Percentiles rank a stretch among this genome's conserved stretches.
phyloP scores from a whole-genome alignment of 225 moss, liverwort and hornwort genomes.

The Sphagnum contortum region DNA sequence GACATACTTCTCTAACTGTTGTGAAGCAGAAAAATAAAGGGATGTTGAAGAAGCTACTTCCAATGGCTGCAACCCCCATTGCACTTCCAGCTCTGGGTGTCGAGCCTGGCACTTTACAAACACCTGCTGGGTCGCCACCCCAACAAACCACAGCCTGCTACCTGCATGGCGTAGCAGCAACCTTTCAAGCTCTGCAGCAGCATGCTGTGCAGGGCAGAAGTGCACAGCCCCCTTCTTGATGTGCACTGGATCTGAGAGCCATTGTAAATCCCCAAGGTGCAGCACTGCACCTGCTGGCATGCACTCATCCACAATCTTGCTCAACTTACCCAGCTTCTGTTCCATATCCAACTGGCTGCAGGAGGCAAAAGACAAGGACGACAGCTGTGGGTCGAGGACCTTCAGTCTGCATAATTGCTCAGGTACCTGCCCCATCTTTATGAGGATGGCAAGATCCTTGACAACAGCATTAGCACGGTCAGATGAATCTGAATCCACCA shows the following conservation, averaged over 20 bases:
- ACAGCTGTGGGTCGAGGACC: conserved; percentile 49
- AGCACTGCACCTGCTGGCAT: conserved; percentile 66
- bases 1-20: no score
- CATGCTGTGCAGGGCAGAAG: conserved; percentile 42
- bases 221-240: conserved; percentile 33
- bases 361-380: conserved; percentile 49
- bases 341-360: conserved; percentile 57
- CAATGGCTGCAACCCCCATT: conserved; percentile 61
- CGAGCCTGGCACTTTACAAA: conserved; percentile 36
- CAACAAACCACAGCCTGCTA: conserved; percentile 66
- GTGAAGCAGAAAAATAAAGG: no score
- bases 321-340: conserved; percentile 61
- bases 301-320: conserved; percentile 61
- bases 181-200: conserved; percentile 44
- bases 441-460: conserved; percentile 37
- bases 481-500: conserved; percentile 39
- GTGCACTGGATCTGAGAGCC: conserved; percentile 61
- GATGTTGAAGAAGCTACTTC: conserved; percentile 8
- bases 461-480: conserved; percentile 13
- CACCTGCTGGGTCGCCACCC: conserved; percentile 31
- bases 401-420: conserved; percentile 36
- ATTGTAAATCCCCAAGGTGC: conserved; percentile 72
- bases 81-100: conserved; percentile 30
- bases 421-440: conserved; percentile 40
- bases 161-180: conserved; percentile 38